Percentiles rank a stretch among this genome's conserved stretches.
phyloP scores from a whole-genome alignment of 192 early-diverging fungal genomes.

The Coemansia sp. region DNA sequence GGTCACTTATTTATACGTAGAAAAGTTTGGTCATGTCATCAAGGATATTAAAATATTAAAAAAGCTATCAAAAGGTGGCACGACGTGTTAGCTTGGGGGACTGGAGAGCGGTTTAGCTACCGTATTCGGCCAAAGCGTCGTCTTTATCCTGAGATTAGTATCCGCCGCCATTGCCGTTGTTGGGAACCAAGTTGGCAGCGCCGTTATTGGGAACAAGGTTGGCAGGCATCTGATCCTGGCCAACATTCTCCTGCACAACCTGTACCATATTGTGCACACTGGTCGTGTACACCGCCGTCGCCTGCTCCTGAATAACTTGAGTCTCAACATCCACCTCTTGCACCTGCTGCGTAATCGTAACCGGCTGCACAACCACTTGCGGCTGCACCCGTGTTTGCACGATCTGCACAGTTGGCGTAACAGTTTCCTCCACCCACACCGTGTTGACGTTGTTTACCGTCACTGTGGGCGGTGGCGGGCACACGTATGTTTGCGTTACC shows the following conservation, averaged over 20 bases:
- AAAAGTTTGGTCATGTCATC: background rate
- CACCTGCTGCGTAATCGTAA: conserved; percentile 50
- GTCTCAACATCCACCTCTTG: conserved; percentile 41
- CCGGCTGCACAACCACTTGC: conserved; percentile 49
- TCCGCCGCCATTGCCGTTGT: conserved; percentile 2
- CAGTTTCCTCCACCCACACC: conserved; percentile 47
- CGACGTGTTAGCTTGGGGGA: background rate
- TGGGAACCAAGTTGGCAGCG: conserved; percentile 2
- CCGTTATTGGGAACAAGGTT: conserved; percentile 9
- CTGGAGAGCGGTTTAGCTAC: background rate
- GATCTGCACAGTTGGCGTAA: conserved; percentile 49
- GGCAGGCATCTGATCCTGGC: conserved; percentile 22
- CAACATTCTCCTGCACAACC: conserved; percentile 52
- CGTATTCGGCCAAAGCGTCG: background rate
- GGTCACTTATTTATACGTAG: background rate
- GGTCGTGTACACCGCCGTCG: conserved; percentile 34
- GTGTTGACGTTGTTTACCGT: conserved; percentile 48
- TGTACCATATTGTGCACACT: conserved; percentile 49
- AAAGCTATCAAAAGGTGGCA: background rate
- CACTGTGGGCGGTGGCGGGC: conserved; percentile 40
- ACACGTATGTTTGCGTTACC: conserved; percentile 49
- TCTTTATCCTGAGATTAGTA: background rate
- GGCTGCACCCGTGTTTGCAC: conserved; percentile 44
- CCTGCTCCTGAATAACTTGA: conserved; percentile 45
- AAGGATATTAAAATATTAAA: background rate